Conservation (phyloP, 345 rosid species). For the Syzygium oleosum region DNA sequence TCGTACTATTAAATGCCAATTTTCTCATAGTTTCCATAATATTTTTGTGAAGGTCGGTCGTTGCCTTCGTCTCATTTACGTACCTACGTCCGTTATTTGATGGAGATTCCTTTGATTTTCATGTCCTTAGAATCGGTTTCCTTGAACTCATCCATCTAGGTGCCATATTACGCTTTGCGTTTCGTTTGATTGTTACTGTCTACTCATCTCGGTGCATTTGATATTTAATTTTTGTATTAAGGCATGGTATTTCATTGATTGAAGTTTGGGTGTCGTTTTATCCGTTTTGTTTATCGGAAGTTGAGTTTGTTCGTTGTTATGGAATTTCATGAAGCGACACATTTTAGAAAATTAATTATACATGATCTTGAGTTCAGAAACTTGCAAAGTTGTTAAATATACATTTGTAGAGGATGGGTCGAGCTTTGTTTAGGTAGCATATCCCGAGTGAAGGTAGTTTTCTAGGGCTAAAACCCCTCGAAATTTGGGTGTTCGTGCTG, state of each 20-base stretch:
- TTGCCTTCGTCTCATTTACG: background rate
- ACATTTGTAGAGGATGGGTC: background rate
- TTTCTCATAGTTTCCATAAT: background rate
- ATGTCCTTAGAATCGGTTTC: background rate
- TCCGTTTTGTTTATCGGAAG: background rate
- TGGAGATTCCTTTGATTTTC: background rate
- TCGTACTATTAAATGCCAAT: too few species aligned
- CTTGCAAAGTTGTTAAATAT: background rate
- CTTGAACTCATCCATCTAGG: background rate
- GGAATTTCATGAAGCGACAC: background rate
- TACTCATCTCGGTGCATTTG: background rate
- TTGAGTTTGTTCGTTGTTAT: background rate
- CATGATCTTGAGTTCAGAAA: background rate
- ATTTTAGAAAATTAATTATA: background rate
- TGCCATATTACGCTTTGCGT: background rate
- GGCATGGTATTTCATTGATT: background rate
- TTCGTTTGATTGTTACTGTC: background rate
- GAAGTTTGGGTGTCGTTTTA: background rate
- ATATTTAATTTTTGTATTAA: background rate
- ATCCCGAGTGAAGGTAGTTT: background rate
- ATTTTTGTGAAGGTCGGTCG: background rate
- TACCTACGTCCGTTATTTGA: background rate
- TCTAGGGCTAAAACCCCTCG: background rate
- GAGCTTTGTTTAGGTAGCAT: background rate
- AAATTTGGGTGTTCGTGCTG: background rate